Evolutionary conservation across 1,284 basidiomycete genomes (phyloP).

Genomic region (Microbotryum silenes-acaulis): DNA sequence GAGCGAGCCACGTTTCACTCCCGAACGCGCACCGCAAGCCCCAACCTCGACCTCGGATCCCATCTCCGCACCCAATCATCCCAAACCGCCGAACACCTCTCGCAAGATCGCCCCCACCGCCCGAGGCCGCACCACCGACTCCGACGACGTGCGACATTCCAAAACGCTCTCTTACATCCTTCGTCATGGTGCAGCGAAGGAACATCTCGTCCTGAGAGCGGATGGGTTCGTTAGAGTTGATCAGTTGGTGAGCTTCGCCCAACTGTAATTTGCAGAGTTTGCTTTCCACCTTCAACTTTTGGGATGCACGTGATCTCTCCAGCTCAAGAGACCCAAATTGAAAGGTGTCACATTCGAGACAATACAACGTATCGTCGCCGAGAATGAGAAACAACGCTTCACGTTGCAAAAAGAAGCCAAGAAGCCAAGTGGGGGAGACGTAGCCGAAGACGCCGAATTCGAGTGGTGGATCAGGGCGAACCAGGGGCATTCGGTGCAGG

Average conservation of each 20-base stretch:
- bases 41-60: no score
- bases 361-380: slow-evolving; percentile 63
- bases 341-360: slow-evolving; percentile 51
- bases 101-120: slow-evolving; percentile 9
- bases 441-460: no score
- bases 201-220: slow-evolving; percentile 60
- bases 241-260: slow-evolving; percentile 52
- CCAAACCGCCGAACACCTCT: no score
- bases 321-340: slow-evolving; percentile 50
- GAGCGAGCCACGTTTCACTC: no score
- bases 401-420: slow-evolving; percentile 51
- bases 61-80: no score
- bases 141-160: slow-evolving; percentile 51
- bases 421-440: slow-evolving; percentile 35
- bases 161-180: slow-evolving; percentile 78
- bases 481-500: slow-evolving; percentile 84
- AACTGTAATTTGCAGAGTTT: no score
- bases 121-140: slow-evolving; percentile 42
- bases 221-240: slow-evolving; percentile 71
- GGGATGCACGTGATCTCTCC: no score
- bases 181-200: slow-evolving; percentile 70
- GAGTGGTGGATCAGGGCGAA: slow-evolving; percentile 84
- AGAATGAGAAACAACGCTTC: slow-evolving; percentile 71
- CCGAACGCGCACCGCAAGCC: no score
- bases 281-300: no score